Evolutionary conservation across 192 early-diverging fungal genomes (phyloP).

Genomic region (Coemansia sp.): DNA sequence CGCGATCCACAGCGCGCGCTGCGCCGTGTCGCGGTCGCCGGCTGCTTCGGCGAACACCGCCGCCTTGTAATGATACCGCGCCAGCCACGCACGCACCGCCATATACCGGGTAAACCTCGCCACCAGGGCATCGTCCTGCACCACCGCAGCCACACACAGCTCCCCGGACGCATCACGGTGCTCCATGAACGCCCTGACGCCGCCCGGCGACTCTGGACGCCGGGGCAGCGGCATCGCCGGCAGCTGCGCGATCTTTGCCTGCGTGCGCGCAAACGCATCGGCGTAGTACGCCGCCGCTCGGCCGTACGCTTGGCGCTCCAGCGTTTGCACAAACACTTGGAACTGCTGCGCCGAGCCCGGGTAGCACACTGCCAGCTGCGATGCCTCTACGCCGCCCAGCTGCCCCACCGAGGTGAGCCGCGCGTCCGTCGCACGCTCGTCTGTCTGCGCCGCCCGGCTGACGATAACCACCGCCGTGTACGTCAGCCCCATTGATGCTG

Average conservation of each 20-base stretch:
- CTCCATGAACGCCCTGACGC: too few species aligned
- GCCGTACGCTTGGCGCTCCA: constrained; percentile 22
- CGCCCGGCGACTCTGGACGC: constrained; percentile 3
- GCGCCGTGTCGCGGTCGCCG: constrained; percentile 38
- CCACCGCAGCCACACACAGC: too few species aligned
- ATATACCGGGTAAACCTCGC: constrained; percentile 17
- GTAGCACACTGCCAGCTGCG: constrained; percentile 35
- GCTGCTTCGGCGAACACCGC: constrained; percentile 32
- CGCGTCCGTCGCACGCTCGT: constrained; percentile 8
- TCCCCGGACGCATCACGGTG: too few species aligned
- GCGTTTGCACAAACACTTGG: constrained; percentile 17
- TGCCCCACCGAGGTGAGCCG: constrained; percentile 15
- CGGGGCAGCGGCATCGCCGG: constrained; percentile 12
- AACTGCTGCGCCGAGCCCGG: constrained; percentile 31
- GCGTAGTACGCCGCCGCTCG: constrained; percentile 28
- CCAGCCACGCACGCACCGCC: constrained; percentile 45
- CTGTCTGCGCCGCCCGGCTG: constrained; percentile 14
- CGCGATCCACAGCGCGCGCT: constrained; percentile 37
- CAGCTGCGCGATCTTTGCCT: constrained; percentile 33
- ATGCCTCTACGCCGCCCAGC: constrained; percentile 18
- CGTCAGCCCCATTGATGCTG: constrained; percentile 25
- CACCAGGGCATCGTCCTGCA: constrained; percentile 15
- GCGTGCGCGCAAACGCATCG: constrained; percentile 32
- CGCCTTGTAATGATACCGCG: constrained; percentile 42
- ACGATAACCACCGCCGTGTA: constrained; percentile 37